These are phyloP conservation scores for Thelonectria discophora DNA, from an alignment of 2,329 filamentous ascomycete species.

Conservation along the genomic window DNA sequence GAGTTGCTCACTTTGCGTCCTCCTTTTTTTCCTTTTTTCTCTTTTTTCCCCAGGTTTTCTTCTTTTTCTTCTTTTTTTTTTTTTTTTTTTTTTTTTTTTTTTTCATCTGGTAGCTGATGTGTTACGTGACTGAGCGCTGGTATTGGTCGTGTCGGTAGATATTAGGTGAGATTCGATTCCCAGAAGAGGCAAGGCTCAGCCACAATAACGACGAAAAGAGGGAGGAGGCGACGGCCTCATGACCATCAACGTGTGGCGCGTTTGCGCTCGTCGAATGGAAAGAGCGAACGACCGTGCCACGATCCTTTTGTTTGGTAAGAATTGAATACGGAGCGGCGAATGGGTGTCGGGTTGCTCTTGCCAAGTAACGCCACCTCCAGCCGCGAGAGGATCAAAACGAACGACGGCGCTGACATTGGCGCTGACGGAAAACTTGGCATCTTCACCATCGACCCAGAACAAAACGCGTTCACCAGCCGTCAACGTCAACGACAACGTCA, in stretches of 20 bases:
- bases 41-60: neutral
- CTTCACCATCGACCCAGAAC: constrained; percentile 1
- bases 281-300: constrained; percentile 5
- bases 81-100: neutral
- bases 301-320: constrained; percentile 2
- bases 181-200: constrained; percentile 10
- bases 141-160: neutral
- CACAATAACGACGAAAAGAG: neutral
- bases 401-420: constrained; percentile 3
- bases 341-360: neutral
- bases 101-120: neutral
- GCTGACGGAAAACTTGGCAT: neutral
- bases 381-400: constrained; percentile 2
- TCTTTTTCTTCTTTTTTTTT: neutral
- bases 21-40: neutral
- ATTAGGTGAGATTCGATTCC: neutral
- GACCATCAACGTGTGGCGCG: no score
- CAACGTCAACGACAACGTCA: neutral
- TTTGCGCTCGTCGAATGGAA: neutral
- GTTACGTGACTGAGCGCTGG: neutral
- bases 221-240: neutral
- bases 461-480: neutral
- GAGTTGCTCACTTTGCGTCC: neutral
- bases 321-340: constrained; percentile 1
- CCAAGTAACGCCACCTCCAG: constrained; percentile 20